Conservation (phyloP, 352 stramenopile species). For the Achlya hypogyna region DNA sequence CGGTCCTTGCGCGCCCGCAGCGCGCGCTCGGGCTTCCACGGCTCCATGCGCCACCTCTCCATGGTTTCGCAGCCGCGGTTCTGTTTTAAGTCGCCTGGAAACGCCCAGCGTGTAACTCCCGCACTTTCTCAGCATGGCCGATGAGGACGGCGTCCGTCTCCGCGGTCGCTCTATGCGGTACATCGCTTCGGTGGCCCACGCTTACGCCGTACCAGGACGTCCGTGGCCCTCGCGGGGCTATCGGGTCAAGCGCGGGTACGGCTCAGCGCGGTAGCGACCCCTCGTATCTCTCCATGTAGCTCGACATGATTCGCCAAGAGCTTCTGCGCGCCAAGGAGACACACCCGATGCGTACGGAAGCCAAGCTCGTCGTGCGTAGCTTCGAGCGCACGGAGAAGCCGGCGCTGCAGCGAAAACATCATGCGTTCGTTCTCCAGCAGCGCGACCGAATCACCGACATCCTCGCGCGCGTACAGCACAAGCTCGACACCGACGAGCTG, state of each 20-base stretch:
- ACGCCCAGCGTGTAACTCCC: background rate
- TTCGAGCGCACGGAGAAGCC: background rate
- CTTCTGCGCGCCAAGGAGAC: background rate
- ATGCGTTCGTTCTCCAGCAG: conserved; percentile 4
- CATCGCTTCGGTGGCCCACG: background rate
- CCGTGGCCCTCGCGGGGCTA: background rate
- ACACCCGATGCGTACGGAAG: background rate
- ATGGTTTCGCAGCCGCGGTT: background rate
- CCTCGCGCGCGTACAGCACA: background rate
- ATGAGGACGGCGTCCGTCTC: too few relatives aligned
- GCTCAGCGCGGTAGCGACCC: background rate
- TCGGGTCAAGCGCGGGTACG: background rate
- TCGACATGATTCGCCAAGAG: background rate
- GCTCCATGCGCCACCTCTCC: background rate
- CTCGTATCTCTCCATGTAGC: background rate
- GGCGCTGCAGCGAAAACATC: background rate
- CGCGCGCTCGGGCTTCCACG: background rate
- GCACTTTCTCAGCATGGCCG: background rate
- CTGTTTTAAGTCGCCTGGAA: too few relatives aligned
- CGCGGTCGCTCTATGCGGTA: background rate
- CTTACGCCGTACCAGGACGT: background rate
- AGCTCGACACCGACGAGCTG: background rate
- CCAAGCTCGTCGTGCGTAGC: background rate
- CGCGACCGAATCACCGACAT: background rate
- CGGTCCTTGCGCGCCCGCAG: background rate